These are phyloP conservation scores for Talaromyces rugulosus DNA, from an alignment of 2,329 filamentous ascomycete species.

Conservation along the genomic window DNA sequence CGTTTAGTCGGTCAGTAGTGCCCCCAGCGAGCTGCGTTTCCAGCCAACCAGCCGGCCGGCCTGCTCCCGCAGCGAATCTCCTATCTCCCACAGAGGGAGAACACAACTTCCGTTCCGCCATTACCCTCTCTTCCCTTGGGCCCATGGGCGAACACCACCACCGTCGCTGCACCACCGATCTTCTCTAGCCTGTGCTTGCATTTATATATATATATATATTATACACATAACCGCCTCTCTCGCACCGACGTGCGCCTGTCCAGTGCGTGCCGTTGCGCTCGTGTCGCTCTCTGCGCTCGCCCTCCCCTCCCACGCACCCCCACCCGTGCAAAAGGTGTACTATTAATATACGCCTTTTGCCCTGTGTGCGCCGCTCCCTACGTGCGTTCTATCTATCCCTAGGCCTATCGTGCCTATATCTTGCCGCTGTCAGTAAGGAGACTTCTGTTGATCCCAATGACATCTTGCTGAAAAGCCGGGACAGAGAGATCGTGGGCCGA, in stretches of 20 bases:
- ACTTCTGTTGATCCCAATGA: background rate
- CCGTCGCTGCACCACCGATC: no score
- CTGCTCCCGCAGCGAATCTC: background rate
- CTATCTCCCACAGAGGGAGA: background rate
- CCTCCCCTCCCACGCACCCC: background rate
- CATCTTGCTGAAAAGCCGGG: background rate
- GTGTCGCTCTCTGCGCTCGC: background rate
- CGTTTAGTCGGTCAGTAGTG: background rate
- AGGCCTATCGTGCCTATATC: background rate
- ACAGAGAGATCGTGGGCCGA: background rate
- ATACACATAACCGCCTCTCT: no score
- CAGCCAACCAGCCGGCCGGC: background rate
- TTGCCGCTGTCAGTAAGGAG: background rate
- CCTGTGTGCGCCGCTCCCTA: background rate
- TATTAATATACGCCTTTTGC: background rate
- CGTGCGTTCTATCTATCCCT: background rate
- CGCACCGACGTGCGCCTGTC: background rate
- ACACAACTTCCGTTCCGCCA: background rate
- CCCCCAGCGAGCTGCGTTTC: background rate
- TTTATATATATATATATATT: background rate
- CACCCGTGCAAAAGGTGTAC: background rate
- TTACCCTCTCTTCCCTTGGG: constrained; percentile 38
- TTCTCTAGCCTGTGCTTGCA: background rate
- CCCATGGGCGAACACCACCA: constrained; percentile 24
- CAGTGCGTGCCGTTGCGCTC: background rate